A percentile compares a stretch with the other conserved stretches of the same genome.
Conservation (phyloP, 2,329 filamentous ascomycete species). For the Xylaria sp. region DNA sequence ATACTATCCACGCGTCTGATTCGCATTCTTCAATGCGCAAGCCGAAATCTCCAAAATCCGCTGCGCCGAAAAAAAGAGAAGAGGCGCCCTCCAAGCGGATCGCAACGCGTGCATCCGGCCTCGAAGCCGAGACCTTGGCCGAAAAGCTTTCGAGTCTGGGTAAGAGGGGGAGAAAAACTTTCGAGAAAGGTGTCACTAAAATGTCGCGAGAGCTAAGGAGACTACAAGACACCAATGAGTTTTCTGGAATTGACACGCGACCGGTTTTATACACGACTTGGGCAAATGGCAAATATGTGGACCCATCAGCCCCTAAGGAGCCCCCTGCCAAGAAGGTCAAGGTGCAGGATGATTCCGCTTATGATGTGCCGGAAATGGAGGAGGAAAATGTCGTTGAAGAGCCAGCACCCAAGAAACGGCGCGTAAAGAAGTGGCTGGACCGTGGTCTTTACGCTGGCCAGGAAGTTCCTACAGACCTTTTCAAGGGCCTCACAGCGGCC, state of each 20-base stretch:
- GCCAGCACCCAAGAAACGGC: constrained; percentile 56
- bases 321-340: constrained; percentile 35
- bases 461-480: constrained; percentile 61
- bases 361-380: constrained; percentile 48
- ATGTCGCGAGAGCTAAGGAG: constrained; percentile 68
- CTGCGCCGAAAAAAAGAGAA: constrained; percentile 51
- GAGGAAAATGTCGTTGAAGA: constrained; percentile 53
- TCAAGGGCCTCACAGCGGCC: constrained; percentile 59
- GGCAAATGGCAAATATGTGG: constrained; percentile 72
- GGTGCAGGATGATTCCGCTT: constrained; percentile 45
- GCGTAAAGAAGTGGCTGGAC: constrained; percentile 79
- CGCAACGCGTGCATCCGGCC: constrained; percentile 59
- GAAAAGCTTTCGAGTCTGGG: constrained; percentile 65
- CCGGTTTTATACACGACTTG: constrained; percentile 70
- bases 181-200: constrained; percentile 60
- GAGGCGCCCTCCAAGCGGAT: constrained; percentile 52
- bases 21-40: constrained; percentile 57
- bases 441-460: constrained; percentile 92
- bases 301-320: constrained; percentile 50
- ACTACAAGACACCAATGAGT: constrained; percentile 73
- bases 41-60: constrained; percentile 51
- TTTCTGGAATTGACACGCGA: constrained; percentile 66
- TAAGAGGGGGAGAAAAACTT: constrained; percentile 69
- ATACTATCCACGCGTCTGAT: constrained; percentile 59
- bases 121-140: constrained; percentile 57